phyloP scores from a whole-genome alignment of 768 basidiomycete genomes.

The Suillus plorans region DNA sequence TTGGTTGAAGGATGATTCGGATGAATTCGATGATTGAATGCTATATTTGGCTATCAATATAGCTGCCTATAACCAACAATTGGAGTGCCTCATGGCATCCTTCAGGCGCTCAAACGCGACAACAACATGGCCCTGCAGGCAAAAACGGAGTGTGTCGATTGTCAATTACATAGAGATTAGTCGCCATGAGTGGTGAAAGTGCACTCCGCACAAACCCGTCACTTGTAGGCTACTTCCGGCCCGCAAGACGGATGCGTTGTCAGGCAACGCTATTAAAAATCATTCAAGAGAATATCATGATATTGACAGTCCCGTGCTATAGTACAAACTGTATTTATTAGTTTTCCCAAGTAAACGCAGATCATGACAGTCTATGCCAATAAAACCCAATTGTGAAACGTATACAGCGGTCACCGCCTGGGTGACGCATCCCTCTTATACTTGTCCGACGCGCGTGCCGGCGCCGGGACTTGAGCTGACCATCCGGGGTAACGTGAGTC shows the following conservation, averaged over 20 bases:
- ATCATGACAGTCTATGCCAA: conserved; percentile 6
- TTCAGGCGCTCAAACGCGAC: neutral
- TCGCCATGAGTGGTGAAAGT: neutral
- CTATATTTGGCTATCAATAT: conserved; percentile 4
- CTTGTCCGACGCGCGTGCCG: conserved; percentile 34
- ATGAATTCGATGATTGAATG: neutral
- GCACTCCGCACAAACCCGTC: neutral
- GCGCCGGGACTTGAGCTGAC: conserved; percentile 21
- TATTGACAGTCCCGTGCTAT: conserved; percentile 5
- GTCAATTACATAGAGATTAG: neutral
- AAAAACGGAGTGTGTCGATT: neutral
- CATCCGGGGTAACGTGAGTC: conserved; percentile 20
- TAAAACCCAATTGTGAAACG: conserved; percentile 8
- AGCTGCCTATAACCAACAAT: too few relatives aligned
- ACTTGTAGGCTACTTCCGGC: too few relatives aligned
- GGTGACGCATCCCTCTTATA: conserved; percentile 42
- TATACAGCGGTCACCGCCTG: conserved; percentile 39
- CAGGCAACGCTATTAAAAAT: neutral
- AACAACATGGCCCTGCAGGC: neutral
- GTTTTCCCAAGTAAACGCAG: conserved; percentile 7
- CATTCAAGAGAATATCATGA: neutral
- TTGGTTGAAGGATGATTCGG: neutral
- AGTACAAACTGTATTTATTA: conserved; percentile 16
- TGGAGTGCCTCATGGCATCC: neutral
- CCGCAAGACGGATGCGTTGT: too few relatives aligned